These are phyloP conservation scores for Kluyveromyces nonfermentans DNA, from an alignment of 805 yeast species.

Conservation along the genomic window DNA sequence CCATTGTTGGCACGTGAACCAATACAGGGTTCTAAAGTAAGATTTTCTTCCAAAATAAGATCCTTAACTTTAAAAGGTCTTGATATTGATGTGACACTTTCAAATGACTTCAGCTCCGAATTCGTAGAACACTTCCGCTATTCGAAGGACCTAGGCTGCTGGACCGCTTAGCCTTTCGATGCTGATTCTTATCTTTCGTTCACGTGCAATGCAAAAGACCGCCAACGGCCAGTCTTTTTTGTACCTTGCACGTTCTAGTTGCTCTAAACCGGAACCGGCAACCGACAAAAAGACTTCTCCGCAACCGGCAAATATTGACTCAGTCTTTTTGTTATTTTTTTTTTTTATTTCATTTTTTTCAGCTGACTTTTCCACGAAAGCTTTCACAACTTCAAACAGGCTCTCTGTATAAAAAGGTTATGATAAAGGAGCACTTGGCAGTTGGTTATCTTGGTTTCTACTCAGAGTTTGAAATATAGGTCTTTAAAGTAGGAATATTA, in stretches of 20 bases:
- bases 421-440: neutral
- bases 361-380: neutral
- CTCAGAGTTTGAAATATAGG: too few species aligned
- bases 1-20: conserved; percentile 22
- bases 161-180: neutral
- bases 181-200: neutral
- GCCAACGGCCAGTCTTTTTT: neutral
- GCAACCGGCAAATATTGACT: conserved; percentile 2
- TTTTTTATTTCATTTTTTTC: neutral
- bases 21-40: conserved; percentile 18
- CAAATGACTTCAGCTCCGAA: conserved; percentile 7
- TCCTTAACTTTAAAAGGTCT: neutral
- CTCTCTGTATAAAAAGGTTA: neutral
- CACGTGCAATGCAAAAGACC: neutral
- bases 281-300: neutral
- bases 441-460: too few species aligned
- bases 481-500: too few species aligned
- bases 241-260: neutral
- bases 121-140: neutral
- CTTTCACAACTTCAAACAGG: neutral
- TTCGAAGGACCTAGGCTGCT: neutral
- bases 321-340: neutral
- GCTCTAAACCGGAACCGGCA: conserved; percentile 9
- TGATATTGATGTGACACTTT: neutral
- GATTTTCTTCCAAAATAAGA: conserved; percentile 16